These are phyloP conservation scores for Colletotrichum plurivorum DNA, from an alignment of 2,329 filamentous ascomycete species.

Conservation along the genomic window DNA sequence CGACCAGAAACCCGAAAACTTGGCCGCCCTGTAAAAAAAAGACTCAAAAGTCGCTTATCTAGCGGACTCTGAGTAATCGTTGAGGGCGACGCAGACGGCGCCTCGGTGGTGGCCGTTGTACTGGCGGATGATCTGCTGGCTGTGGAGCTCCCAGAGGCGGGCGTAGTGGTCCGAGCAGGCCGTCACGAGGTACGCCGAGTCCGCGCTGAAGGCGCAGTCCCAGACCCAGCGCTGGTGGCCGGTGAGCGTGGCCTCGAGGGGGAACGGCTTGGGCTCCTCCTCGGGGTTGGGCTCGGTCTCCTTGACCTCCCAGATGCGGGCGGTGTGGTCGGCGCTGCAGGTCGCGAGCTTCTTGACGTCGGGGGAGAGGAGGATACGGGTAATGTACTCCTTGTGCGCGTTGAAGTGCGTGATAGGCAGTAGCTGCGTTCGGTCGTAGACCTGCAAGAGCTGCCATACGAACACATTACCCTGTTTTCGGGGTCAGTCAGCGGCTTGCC, in stretches of 20 bases:
- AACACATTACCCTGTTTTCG: constrained; percentile 89
- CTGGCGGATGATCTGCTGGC: constrained; percentile 91
- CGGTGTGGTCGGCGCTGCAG: constrained; percentile 92
- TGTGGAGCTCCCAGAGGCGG: constrained; percentile 88
- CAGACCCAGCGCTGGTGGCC: constrained; percentile 97
- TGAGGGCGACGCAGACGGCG: constrained; percentile 91
- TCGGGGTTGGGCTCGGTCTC: constrained; percentile 70
- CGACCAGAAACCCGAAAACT: constrained; percentile 8
- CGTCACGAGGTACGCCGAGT: constrained; percentile 93
- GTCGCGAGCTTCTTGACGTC: constrained; percentile 96
- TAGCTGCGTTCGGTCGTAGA: constrained; percentile 84
- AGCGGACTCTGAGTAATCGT: constrained; percentile 80
- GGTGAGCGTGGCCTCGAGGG: constrained; percentile 87
- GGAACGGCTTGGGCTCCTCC: constrained; percentile 73
- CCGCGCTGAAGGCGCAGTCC: constrained; percentile 96
- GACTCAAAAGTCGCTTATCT: constrained; percentile 34
- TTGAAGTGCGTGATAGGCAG: constrained; percentile 90
- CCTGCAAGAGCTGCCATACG: constrained; percentile 94
- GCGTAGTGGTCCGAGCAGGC: constrained; percentile 96
- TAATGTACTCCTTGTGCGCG: constrained; percentile 94
- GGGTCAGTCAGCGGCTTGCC: constrained; percentile 6
- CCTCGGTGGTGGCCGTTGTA: constrained; percentile 96
- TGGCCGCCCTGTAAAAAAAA: constrained; percentile 4
- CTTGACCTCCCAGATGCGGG: constrained; percentile 93
- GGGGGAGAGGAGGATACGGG: constrained; percentile 89